Evolutionary conservation across 208 protist species (phyloP).

Genomic region (Novymonas esmeraldas): DNA sequence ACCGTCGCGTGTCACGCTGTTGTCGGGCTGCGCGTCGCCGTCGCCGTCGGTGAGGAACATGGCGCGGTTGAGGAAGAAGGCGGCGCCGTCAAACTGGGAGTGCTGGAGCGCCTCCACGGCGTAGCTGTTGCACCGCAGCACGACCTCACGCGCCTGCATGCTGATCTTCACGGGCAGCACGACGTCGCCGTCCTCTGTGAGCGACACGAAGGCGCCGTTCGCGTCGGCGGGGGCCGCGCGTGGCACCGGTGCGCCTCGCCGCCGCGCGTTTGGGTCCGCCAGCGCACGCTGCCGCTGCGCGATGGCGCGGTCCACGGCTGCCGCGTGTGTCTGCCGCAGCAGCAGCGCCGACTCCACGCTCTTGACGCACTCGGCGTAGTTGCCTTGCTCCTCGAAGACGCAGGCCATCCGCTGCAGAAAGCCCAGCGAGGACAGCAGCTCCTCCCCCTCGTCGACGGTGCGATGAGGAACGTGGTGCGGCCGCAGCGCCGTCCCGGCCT

Average conservation of each 20-base stretch:
- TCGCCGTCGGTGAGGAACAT: conserved; percentile 80
- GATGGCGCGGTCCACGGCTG: conserved; percentile 28
- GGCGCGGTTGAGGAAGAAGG: conserved; percentile 76
- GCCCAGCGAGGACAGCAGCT: conserved; percentile 36
- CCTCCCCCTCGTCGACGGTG: conserved; percentile 11
- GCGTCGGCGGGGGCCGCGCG: neutral
- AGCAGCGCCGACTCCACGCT: conserved; percentile 77
- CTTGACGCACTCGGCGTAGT: conserved; percentile 75
- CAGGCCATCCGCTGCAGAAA: conserved; percentile 69
- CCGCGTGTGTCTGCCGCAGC: conserved; percentile 45
- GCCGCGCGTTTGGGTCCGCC: neutral
- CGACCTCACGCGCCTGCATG: conserved; percentile 61
- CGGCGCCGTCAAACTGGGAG: conserved; percentile 52
- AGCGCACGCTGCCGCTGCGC: neutral
- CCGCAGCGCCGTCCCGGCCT: neutral
- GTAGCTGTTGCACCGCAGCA: conserved; percentile 82
- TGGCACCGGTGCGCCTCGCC: neutral
- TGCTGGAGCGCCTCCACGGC: conserved; percentile 74
- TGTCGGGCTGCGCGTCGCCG: conserved; percentile 16
- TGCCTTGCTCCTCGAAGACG: conserved; percentile 69
- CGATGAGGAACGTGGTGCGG: neutral
- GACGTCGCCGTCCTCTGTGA: conserved; percentile 29
- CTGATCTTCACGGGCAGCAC: conserved; percentile 30
- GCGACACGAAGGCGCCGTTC: conserved; percentile 10
- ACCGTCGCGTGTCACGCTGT: neutral